Evolutionary conservation across 805 yeast species (phyloP), one percentile per base, ranked within the genome.

Genomic region (Wickerhamiella sorbophila): DNA sequence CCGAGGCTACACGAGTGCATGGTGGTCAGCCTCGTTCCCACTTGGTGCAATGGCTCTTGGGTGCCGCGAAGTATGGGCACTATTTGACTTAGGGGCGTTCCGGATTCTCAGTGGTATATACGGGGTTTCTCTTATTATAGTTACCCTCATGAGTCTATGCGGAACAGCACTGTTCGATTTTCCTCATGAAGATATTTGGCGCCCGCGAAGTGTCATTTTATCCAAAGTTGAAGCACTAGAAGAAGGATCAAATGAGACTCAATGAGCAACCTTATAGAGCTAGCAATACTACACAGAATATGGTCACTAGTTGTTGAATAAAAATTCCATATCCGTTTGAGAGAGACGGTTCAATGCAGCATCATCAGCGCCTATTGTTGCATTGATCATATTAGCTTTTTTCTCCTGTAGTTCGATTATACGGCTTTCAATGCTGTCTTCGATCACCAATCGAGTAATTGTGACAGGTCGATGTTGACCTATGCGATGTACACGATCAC

Each of bases 351-450:
- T 86, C 36, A 91, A 79, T 1, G 98, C 97, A 12, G 79, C 80
- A 50, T 85, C 93, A 53, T 91, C 98, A 43, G 79, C 79, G 47
- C 87, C 93, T 42, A 91, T 80, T 0, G 97, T 91, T 1, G 99
- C 99, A 58, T 84, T 80, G 47, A 91, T 91, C 99, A 91, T 91
- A 52, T 84, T 84, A 10, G 98, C 97, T 65, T 91, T 91, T 64
- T 91, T 93, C 44, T 91, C 96, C 60, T 91, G 99, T 36, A 91
- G 63, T 57, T 91, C 98, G 40, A 91, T 83, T 52, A 91, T 91
- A 60, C 95, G 79, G 52, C 93, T 80, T 64, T 91, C 99, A 35
- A 91, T 91, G 55, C 95, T 85, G 62, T 91, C 98, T 54, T 87
- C 97, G 40, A 91, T 88, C 51, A 94, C 85, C 55, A 91, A 76